A percentile compares a stretch with the other conserved stretches of the same genome.
Conservation (phyloP, 1,139 yeast species). For the Pichia sp. region DNA sequence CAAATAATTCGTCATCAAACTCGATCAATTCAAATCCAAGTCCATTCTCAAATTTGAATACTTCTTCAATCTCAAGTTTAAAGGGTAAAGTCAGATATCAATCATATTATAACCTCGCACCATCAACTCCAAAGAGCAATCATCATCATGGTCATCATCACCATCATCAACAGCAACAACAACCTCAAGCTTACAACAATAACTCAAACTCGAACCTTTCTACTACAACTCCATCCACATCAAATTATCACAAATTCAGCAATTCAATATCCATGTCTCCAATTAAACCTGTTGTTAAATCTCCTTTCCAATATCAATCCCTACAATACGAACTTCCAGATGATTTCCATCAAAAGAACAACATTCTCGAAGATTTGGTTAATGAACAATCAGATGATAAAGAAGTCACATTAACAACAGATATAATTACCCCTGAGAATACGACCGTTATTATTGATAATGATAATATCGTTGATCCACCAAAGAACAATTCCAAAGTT, state of each 20-base stretch:
- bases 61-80: conserved; percentile 27
- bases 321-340: conserved; percentile 29
- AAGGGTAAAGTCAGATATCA: conserved; percentile 33
- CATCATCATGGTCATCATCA: conserved; percentile 13
- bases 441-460: neutral
- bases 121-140: conserved; percentile 17
- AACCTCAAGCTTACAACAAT: neutral
- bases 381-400: neutral
- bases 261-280: conserved; percentile 28
- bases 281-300: conserved; percentile 19
- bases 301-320: conserved; percentile 32
- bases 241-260: conserved; percentile 6
- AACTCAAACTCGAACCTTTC: neutral
- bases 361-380: neutral
- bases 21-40: conserved; percentile 19
- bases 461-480: neutral
- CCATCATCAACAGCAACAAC: neutral
- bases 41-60: conserved; percentile 17
- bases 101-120: conserved; percentile 25
- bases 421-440: neutral
- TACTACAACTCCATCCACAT: conserved; percentile 7
- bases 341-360: conserved; percentile 10
- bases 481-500: too few relatives aligned
- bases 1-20: conserved; percentile 22
- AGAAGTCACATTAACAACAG: too few relatives aligned